Evolutionary conservation across 139 green algal species (phyloP).

Genomic region (Bryopsis sp.): DNA sequence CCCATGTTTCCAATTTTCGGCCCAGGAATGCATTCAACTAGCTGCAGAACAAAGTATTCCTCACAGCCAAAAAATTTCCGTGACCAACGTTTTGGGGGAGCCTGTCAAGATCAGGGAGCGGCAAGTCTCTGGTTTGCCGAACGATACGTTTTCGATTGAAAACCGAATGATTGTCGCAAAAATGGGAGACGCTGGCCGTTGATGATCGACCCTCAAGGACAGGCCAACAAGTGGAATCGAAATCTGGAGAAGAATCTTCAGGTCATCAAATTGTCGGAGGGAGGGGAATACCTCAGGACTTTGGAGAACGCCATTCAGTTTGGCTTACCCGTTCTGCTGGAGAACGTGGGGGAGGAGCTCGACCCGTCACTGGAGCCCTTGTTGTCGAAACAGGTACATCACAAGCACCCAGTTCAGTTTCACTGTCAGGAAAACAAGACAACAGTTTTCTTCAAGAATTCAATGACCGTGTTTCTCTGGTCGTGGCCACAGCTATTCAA

Average conservation of each 20-base stretch:
- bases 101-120: constrained; percentile 65
- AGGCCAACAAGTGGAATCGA: constrained; percentile 74
- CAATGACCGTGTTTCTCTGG: not conserved
- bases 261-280: constrained; percentile 61
- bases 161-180: constrained; percentile 69
- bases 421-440: not conserved
- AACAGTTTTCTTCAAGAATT: constrained; percentile 52
- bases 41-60: constrained; percentile 38
- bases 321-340: constrained; percentile 66
- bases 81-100: constrained; percentile 53
- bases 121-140: constrained; percentile 70
- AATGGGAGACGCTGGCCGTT: constrained; percentile 59
- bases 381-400: constrained; percentile 59
- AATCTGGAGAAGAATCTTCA: constrained; percentile 68
- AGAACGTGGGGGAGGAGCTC: constrained; percentile 63
- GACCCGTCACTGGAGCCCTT: constrained; percentile 72
- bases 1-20: too few species aligned
- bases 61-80: constrained; percentile 37
- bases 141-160: constrained; percentile 65
- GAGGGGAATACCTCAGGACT: constrained; percentile 58
- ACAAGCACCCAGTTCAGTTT: too few species aligned
- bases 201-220: constrained; percentile 71
- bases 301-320: constrained; percentile 76
- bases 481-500: constrained; percentile 50
- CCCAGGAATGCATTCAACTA: constrained; percentile 36